Evolutionary conservation across 225 moss, liverwort and hornwort genomes (phyloP), one percentile per base, ranked within the genome.

Genomic region (Anthoceros angustus): DNA sequence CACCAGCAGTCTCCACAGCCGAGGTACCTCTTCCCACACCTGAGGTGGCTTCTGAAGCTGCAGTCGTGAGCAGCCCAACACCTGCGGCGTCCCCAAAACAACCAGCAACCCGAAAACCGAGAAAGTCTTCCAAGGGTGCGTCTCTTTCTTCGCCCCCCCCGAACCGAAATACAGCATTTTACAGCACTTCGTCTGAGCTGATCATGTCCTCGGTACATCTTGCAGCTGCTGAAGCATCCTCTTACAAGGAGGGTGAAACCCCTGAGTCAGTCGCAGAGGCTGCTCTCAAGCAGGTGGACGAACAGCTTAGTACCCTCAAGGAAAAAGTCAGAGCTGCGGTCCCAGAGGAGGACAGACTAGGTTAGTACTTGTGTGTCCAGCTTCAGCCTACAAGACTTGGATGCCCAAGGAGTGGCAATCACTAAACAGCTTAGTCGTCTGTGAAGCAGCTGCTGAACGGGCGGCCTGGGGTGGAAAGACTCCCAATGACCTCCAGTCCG

Each of bases 381-480:
- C 42, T 38, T 16, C 60, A 66, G n/a, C 41, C 5, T n/a, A 39
- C n/a, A 10, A 49, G 60, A 21, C 32, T 55, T 4, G 15, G 25
- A 65, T 61, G 23, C 38, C 25, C 18, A 49, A 25, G 42, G 21
- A 43, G 25, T 21, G 71, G 40, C 8, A 2, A 62, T 9, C n/a
- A 12, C 10, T 41, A n/a, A 42, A 6, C 4, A 12, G 10, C 43
- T 38, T 8, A 8, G 18, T 62, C 18, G 40, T 10, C 18, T 42
- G 6, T 68, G 60, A 73, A 71, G 68, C 86, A 98, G 88, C 84
- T 62, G 71, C 95, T 65, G 86, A 86, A 74, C 76, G 71, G 42
- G 71, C 82, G 71, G 95, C 88, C 18, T 87, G 95, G 95, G 91
- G 81, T 78, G 85, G 82, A 45, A 25, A 80, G 67, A 67, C 78